Evolutionary conservation across 106 monocot species (phyloP), one percentile per base, ranked within the genome.

Genomic region (Dendrobium officinale): DNA sequence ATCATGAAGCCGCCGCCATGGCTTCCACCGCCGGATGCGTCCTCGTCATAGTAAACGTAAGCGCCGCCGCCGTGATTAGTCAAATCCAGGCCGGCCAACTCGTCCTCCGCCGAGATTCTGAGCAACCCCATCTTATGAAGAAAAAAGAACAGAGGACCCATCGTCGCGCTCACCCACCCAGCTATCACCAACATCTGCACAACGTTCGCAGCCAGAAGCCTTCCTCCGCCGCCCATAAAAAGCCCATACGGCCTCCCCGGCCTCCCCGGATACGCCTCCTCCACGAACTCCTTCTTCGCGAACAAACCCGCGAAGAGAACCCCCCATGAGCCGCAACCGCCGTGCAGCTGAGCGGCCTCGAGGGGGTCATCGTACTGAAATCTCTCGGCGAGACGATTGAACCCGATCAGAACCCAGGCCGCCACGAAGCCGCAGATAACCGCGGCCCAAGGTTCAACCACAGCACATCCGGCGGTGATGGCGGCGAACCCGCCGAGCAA

Each of bases 271-370:
- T 83, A 83, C 15, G 78, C 82, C 72, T 83, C 78, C 47, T 83
- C 27, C 2, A 83, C 78, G 42, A 77, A 83, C 70, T 26, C 40
- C 77, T 78, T 33, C 55, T 72, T 78, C 13, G 82, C 82, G 20
- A 83, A 83, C 20, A 83, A 27, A 4, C 51, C 82, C 37, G 72
- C 67, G 77, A 82, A 82, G 0, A 82, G 27, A 45, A 82, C 70
- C 67, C 82, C 82, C 82, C 82, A 82, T 31, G 82, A 67, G 0
- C 82, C 82, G 40, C 82, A 82, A 0, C 82, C 82, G 5, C 78
- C 82, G 55, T 83, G 82, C 41, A 83, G 82, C n/a, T 83, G 82
- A 22, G 82, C 82, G 2, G 82, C 82, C 67, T 83, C 82, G 37
- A 83, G 67, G 44, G 82, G 82, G 5, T 83, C 82, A 22, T 83